Conservation (phyloP, 495 filamentous ascomycete species). For the Penicillium alfredii region DNA sequence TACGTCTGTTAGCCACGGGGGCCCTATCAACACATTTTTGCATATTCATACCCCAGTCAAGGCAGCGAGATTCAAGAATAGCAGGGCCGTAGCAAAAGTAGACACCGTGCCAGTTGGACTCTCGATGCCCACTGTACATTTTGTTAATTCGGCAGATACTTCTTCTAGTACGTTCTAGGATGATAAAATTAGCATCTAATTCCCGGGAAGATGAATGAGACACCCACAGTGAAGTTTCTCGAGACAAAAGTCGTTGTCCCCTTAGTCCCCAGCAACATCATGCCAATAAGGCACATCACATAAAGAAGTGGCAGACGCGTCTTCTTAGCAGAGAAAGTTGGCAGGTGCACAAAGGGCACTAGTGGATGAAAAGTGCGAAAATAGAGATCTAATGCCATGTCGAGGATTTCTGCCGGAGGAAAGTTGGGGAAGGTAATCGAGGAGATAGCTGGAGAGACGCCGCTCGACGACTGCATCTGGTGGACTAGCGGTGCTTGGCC, state of each 20-base stretch:
- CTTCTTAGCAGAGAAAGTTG: slow-evolving; percentile 45
- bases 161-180: slow-evolving; percentile 36
- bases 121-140: slow-evolving; percentile 33
- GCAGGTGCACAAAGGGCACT: slow-evolving; percentile 47
- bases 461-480: neutral
- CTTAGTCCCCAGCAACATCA: slow-evolving; percentile 45
- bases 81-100: slow-evolving; percentile 41
- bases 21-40: neutral
- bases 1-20: slow-evolving; percentile 9
- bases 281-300: slow-evolving; percentile 48
- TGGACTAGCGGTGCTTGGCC: too few relatives aligned
- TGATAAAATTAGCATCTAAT: too few relatives aligned
- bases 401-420: slow-evolving; percentile 48
- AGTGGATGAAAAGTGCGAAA: slow-evolving; percentile 47
- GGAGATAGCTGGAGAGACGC: slow-evolving; percentile 27
- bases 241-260: slow-evolving; percentile 44
- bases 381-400: slow-evolving; percentile 51
- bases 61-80: slow-evolving; percentile 45
- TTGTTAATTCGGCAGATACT: slow-evolving; percentile 36
- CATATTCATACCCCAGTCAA: slow-evolving; percentile 40
- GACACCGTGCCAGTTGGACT: slow-evolving; percentile 35
- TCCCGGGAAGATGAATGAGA: neutral
- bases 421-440: slow-evolving; percentile 30
- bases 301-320: slow-evolving; percentile 38
- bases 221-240: slow-evolving; percentile 35